Base-by-base conservation (phyloP, 768 basidiomycete species). In the Coprinellus micaceus region DNA sequence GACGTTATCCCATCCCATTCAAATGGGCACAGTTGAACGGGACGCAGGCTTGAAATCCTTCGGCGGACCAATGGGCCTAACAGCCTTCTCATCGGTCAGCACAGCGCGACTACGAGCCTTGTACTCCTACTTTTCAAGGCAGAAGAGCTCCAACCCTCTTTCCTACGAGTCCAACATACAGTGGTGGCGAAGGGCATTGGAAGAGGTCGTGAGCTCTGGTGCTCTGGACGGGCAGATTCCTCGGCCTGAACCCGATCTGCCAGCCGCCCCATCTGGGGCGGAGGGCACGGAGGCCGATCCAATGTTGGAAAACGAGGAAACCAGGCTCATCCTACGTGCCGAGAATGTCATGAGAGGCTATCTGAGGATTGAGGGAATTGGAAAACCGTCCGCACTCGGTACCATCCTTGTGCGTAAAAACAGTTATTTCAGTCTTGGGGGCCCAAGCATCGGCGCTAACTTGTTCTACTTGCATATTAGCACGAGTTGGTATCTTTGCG, bases 91-190 rank as follows among this genome's bases (percentile, higher is more conserved):
- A 15, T 70, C 73, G 0, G 74, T 78, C 1, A 79, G 83, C 0
- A 66, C 68, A 0, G 71, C 79, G 25, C 84, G 89, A 6, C 75
- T 91, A 0, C 84, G 88, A 58, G 83, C 92, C 0, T 76, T 97
- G 7, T 97, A 95, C 71, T 88, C 93, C 7, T 91, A 94, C 65
- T 84, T 95, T 56, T 84, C 89, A 0, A 77, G 84, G 13, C 92
- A 95, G 71, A 90, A 88, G 63, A 74, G 82, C 48, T 87, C 91
- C 1, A 95, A 97, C 68, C 89, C 91, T 0, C 80, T 87, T 2
- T 86, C 91, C 3, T 96, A 86, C 68, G 71, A 82, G 47, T 82
- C 91, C 11, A 90, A 90, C 64, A 74, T 93, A 25, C 82, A 86
- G 52, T 97, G 94, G 94, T 97, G 94, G 94, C 82, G 80, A 26